A percentile compares a stretch with the other conserved stretches of the same genome.
phyloP scores from a whole-genome alignment of 345 rosid genomes.

The Populus simonii region DNA sequence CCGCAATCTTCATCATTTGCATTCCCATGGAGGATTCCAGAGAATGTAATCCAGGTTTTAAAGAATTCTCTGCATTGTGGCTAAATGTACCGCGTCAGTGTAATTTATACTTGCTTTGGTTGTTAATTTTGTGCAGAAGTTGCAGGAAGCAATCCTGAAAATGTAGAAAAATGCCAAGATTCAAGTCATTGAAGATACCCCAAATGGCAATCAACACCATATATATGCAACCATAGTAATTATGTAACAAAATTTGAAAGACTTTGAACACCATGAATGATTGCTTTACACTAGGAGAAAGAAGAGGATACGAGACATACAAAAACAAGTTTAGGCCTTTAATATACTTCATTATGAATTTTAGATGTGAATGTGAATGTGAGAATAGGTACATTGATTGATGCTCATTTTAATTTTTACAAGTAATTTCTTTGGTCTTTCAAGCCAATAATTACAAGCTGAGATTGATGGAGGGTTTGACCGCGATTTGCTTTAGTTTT shows the following conservation, averaged over 20 bases:
- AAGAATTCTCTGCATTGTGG: background rate
- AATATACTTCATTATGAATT: background rate
- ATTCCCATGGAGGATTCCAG: slow-evolving; percentile 68
- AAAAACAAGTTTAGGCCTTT: background rate
- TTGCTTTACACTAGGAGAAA: background rate
- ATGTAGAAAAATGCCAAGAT: slow-evolving; percentile 73
- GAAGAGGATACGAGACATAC: background rate
- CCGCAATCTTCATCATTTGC: slow-evolving; percentile 80
- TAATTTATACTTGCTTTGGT: background rate
- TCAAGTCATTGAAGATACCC: slow-evolving; percentile 56
- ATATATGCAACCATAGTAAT: background rate
- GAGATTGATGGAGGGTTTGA: slow-evolving; percentile 78
- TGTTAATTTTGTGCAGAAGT: slow-evolving; percentile 38
- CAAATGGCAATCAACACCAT: slow-evolving; percentile 44
- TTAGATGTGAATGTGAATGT: background rate
- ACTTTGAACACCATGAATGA: background rate
- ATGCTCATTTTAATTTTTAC: background rate
- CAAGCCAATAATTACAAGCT: slow-evolving; percentile 72
- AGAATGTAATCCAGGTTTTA: slow-evolving; percentile 56
- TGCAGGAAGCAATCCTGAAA: slow-evolving; percentile 61
- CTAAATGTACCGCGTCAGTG: background rate
- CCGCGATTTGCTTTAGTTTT: slow-evolving; percentile 70
- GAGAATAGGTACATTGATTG: background rate
- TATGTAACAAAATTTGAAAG: background rate
- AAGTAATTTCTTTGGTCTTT: slow-evolving; percentile 1